Evolutionary conservation across 2,329 filamentous ascomycete species (phyloP).

Genomic region (Allantophomopsis cytisporea): DNA sequence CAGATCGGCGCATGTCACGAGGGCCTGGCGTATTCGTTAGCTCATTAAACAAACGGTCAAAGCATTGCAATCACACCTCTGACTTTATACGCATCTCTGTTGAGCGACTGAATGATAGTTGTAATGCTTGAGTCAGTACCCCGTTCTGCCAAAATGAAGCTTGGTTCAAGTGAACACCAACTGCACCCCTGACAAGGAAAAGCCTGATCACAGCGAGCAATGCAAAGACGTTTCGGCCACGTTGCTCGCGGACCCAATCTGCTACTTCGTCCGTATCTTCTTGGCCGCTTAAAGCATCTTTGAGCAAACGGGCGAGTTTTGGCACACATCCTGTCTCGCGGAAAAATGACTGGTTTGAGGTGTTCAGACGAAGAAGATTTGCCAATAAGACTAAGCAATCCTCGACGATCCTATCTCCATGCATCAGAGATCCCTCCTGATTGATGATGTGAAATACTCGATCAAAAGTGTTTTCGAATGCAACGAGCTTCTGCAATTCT

Average conservation of each 20-base stretch:
- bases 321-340: constrained; percentile 76
- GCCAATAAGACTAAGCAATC: constrained; percentile 86
- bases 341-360: constrained; percentile 88
- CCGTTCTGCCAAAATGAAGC: constrained; percentile 73
- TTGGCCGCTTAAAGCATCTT: constrained; percentile 39
- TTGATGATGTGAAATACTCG: constrained; percentile 72
- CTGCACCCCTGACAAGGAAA: constrained; percentile 70
- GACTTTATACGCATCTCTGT: constrained; percentile 68
- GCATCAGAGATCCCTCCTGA: constrained; percentile 64
- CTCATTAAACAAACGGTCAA: not conserved
- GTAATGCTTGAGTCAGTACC: constrained; percentile 64
- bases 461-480: constrained; percentile 89
- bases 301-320: constrained; percentile 56
- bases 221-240: constrained; percentile 85
- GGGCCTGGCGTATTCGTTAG: constrained; percentile 38
- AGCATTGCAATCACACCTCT: constrained; percentile 38
- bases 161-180: constrained; percentile 74
- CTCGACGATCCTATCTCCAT: constrained; percentile 79
- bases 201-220: constrained; percentile 75
- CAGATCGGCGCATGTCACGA: constrained; percentile 76
- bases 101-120: constrained; percentile 64
- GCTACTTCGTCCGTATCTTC: constrained; percentile 45
- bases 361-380: constrained; percentile 76
- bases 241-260: constrained; percentile 62
- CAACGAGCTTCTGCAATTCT: constrained; percentile 89